These are phyloP conservation scores for Lodderomyces beijingensis DNA, from an alignment of 1,139 yeast species.

Conservation along the genomic window DNA sequence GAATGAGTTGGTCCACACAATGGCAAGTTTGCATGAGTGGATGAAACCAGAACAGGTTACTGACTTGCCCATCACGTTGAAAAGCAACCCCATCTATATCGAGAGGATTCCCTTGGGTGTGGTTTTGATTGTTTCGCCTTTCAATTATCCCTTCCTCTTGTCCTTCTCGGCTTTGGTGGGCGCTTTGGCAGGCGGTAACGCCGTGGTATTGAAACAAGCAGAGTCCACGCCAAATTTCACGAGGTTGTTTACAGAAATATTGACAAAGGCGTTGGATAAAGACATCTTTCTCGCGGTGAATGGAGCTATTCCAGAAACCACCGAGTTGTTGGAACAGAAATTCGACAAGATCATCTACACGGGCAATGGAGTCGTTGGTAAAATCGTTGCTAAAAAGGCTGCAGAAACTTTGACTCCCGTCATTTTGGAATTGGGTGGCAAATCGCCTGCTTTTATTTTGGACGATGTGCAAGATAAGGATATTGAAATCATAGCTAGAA, in stretches of 20 bases:
- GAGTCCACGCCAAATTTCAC: conserved; percentile 70
- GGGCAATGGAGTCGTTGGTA: conserved; percentile 76
- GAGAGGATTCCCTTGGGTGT: conserved; percentile 74
- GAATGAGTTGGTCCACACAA: conserved; percentile 56
- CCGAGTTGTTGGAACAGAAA: conserved; percentile 57
- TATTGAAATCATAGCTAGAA: conserved; percentile 52
- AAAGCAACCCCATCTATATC: conserved; percentile 45
- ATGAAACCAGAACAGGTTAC: conserved; percentile 47
- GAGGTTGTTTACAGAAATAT: conserved; percentile 49
- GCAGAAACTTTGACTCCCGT: conserved; percentile 81
- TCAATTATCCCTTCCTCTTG: conserved; percentile 77
- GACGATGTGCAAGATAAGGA: conserved; percentile 42
- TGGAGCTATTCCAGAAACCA: conserved; percentile 73
- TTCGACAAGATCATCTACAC: conserved; percentile 87
- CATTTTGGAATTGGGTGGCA: conserved; percentile 88
- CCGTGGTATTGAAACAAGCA: conserved; percentile 75
- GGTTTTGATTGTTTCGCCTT: conserved; percentile 75
- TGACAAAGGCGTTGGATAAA: conserved; percentile 51
- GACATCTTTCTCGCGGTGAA: conserved; percentile 59
- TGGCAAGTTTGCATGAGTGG: conserved; percentile 61
- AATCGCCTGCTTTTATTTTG: conserved; percentile 76
- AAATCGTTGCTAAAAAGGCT: conserved; percentile 73
- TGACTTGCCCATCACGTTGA: conserved; percentile 43
- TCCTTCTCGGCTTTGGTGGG: conserved; percentile 67
- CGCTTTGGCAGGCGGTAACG: conserved; percentile 86